Evolutionary conservation across 1,139 yeast species (phyloP).

Genomic region (Eremothecium sinecaudum): DNA sequence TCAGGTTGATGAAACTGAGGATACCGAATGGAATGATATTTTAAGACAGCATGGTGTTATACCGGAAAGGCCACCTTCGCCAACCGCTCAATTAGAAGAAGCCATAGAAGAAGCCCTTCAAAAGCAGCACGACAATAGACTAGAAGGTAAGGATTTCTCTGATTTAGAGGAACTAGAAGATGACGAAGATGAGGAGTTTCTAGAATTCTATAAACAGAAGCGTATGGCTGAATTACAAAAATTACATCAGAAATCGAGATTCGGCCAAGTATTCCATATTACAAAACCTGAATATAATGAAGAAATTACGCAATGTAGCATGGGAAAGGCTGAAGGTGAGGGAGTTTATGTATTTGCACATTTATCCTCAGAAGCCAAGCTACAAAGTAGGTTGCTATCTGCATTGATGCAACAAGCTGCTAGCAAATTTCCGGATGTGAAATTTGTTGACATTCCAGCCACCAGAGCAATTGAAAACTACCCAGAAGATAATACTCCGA

Average conservation of each 20-base stretch:
- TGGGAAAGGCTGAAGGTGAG: slow-evolving; percentile 20
- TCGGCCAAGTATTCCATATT: slow-evolving; percentile 68
- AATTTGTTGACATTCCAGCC: slow-evolving; percentile 85
- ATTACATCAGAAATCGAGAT: slow-evolving; percentile 52
- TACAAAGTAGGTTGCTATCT: slow-evolving; percentile 65
- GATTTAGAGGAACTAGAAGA: slow-evolving; percentile 72
- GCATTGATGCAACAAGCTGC: slow-evolving; percentile 48
- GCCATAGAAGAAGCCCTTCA: slow-evolving; percentile 76
- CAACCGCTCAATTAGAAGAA: slow-evolving; percentile 76
- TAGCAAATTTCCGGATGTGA: slow-evolving; percentile 60
- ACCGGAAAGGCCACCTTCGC: slow-evolving; percentile 87
- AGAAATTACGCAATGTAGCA: slow-evolving; percentile 78
- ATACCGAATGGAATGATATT: slow-evolving; percentile 98
- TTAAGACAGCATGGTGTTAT: slow-evolving; percentile 81
- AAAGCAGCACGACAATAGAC: slow-evolving; percentile 45
- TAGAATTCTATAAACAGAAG: slow-evolving; percentile 63
- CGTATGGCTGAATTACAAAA: slow-evolving; percentile 64
- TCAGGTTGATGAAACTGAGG: slow-evolving; percentile 90
- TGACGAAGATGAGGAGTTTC: slow-evolving; percentile 73
- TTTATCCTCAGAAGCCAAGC: slow-evolving; percentile 55
- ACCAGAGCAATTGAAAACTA: slow-evolving; percentile 84
- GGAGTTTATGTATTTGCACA: slow-evolving; percentile 61
- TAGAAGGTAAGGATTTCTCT: slow-evolving; percentile 65
- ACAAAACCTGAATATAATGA: slow-evolving; percentile 79
- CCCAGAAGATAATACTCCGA: slow-evolving; percentile 86